Base-by-base conservation (phyloP, 2,329 filamentous ascomycete species). In the Lithohypha guttulata region DNA sequence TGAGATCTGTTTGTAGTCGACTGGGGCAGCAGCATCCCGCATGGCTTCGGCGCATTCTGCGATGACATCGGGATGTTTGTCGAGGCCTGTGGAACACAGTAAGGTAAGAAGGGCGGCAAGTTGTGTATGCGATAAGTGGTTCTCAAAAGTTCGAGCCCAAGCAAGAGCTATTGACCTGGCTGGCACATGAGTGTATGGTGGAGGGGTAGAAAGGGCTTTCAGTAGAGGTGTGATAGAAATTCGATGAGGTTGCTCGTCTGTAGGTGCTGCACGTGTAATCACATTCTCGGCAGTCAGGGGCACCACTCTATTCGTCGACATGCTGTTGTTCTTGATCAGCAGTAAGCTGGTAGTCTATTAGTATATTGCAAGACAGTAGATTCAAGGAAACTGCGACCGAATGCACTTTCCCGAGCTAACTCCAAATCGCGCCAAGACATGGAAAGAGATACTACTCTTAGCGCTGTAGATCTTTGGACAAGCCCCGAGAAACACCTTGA, bases 121-220 rank as follows among this genome's bases (percentile, higher is more conserved):
- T 59, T 96, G 91, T 6, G 87, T 82, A 26, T 84, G 79, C n/a
- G 84, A 89, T 13, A 96, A 70, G 49, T 78, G 77, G 63, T 95
- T 81, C 42, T 86, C 87, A 62, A 96, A 96, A 57, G 95, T 93
- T 55, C 89, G 71, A 3, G 84, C 80, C 52, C 96, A 80, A 39
- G 89, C 87, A n/a, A 80, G 71, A 43, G 89, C 85, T 58, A 98
- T 91, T 10, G 26, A 17, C 11, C 22, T 17, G 17, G 25, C 19
- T 17, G 35, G 26, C 2, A 30, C 25, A 30, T 39, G 19, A 34
- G 63, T 59, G 31, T 59, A 53, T 22, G 58, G 55, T 49, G 63
- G 57, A 52, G 64, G 63, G 15, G 65, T 64, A 9, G 48, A 47
- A 17, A 70, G 60, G 27, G 56, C 55, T 47, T 66, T 62, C 35